Percentiles rank a stretch among this genome's conserved stretches.
Evolutionary conservation across 2,329 filamentous ascomycete species (phyloP).

Genomic region (Colletotrichum karsti): DNA sequence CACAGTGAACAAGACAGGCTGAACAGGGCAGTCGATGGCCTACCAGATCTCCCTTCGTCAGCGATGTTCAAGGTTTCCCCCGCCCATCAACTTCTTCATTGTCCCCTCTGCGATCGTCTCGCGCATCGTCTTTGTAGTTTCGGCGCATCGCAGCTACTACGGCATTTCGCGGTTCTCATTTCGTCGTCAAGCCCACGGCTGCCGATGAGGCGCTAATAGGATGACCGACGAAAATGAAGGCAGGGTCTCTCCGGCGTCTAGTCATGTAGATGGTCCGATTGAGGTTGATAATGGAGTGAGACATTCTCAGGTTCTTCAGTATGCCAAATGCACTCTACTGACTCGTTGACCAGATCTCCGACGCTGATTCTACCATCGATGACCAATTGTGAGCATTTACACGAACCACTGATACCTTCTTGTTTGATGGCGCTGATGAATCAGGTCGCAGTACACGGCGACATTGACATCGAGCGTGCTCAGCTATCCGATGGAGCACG

Average conservation of each 20-base stretch:
- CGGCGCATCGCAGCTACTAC: not conserved
- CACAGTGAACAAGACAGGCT: not conserved
- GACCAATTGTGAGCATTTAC: not conserved
- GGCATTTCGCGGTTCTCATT: too few species aligned
- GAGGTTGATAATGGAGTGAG: not conserved
- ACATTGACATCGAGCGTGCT: slow-evolving; percentile 22
- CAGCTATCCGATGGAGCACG: slow-evolving; percentile 25
- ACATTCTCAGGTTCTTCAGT: not conserved
- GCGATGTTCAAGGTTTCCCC: too few species aligned
- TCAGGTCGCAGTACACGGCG: slow-evolving; percentile 13
- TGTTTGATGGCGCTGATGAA: not conserved
- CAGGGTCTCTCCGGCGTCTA: not conserved
- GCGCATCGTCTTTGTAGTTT: not conserved
- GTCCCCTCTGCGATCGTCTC: too few species aligned
- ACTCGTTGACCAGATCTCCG: not conserved
- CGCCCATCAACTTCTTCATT: too few species aligned
- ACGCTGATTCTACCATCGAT: slow-evolving; percentile 1
- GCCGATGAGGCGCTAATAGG: too few species aligned
- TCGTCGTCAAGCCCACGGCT: too few species aligned
- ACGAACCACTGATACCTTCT: not conserved
- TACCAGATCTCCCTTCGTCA: not conserved
- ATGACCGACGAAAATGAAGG: not conserved
- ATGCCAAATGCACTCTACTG: not conserved
- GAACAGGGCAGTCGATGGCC: not conserved
- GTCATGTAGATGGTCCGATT: not conserved